phyloP scores from a whole-genome alignment of 1,284 basidiomycete genomes.

The Fistulina hepatica region DNA sequence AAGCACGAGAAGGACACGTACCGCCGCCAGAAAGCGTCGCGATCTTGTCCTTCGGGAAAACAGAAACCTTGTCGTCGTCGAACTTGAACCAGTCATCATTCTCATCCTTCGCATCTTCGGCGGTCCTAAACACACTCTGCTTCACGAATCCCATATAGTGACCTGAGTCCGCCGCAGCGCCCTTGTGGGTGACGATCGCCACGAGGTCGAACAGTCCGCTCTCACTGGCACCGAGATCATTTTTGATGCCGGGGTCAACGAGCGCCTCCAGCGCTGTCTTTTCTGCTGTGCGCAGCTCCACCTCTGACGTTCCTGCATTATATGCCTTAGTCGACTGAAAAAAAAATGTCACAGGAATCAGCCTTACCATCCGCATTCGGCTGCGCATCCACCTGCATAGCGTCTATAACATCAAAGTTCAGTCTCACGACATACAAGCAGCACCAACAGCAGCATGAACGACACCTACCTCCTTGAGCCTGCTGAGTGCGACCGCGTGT shows the following conservation, averaged over 20 bases:
- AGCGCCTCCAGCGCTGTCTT: conserved; percentile 51
- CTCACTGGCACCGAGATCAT: conserved; percentile 61
- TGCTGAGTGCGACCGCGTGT: no score
- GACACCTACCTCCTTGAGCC: conserved; percentile 43
- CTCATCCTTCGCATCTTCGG: conserved; percentile 29
- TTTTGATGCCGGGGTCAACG: conserved; percentile 51
- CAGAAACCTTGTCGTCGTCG: conserved; percentile 83
- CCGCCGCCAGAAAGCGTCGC: conserved; percentile 80
- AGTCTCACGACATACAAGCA: conserved; percentile 6
- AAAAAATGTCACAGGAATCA: conserved; percentile 18
- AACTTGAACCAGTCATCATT: conserved; percentile 85
- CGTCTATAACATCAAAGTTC: no score
- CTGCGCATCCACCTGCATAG: conserved; percentile 8
- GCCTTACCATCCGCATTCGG: conserved; percentile 11
- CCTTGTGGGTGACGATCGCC: conserved; percentile 95
- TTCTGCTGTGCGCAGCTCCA: conserved; percentile 49
- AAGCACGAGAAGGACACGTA: conserved; percentile 21
- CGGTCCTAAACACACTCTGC: conserved; percentile 51
- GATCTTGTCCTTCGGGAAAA: conserved; percentile 77
- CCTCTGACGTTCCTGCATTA: conserved; percentile 44
- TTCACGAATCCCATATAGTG: conserved; percentile 91
- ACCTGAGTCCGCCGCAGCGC: conserved; percentile 85
- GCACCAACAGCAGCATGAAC: conserved; percentile 21
- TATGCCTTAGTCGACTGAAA: conserved; percentile 14
- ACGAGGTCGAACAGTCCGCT: conserved; percentile 80